Conservation (phyloP, 2,329 filamentous ascomycete species). For the Botrytis fragariae region DNA sequence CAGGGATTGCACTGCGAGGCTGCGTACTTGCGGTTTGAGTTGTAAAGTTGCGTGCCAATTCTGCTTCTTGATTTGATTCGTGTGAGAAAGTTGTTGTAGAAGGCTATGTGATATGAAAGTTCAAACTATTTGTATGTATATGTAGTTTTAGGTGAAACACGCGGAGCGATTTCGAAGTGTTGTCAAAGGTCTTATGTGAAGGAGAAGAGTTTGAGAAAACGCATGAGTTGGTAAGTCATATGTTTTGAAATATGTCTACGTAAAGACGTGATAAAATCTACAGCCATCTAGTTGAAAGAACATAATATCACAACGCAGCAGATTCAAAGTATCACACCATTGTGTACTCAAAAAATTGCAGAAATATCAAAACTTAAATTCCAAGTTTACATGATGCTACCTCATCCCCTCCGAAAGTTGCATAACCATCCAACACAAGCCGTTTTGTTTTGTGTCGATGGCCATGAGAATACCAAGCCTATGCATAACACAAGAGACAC, state of each 20-base stretch:
- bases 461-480: background rate
- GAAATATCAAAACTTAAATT: background rate
- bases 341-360: background rate
- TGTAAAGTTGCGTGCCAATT: background rate
- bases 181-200: background rate
- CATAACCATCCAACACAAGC: background rate
- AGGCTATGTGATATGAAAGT: background rate
- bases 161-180: rapidly evolving
- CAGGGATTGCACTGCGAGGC: background rate
- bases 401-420: background rate
- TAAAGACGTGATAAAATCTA: rapidly evolving
- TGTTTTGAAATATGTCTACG: background rate
- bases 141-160: background rate
- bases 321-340: rapidly evolving
- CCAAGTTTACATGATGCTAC: background rate
- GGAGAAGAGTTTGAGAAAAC: background rate
- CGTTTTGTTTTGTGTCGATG: background rate
- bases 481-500: background rate
- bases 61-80: background rate
- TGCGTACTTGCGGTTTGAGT: background rate
- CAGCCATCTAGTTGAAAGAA: rapidly evolving
- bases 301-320: background rate
- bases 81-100: background rate
- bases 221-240: background rate
- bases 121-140: background rate